A percentile compares a stretch with the other conserved stretches of the same genome.
phyloP scores from a whole-genome alignment of 192 early-diverging fungal genomes.

The Phlyctochytrium planicorne region DNA sequence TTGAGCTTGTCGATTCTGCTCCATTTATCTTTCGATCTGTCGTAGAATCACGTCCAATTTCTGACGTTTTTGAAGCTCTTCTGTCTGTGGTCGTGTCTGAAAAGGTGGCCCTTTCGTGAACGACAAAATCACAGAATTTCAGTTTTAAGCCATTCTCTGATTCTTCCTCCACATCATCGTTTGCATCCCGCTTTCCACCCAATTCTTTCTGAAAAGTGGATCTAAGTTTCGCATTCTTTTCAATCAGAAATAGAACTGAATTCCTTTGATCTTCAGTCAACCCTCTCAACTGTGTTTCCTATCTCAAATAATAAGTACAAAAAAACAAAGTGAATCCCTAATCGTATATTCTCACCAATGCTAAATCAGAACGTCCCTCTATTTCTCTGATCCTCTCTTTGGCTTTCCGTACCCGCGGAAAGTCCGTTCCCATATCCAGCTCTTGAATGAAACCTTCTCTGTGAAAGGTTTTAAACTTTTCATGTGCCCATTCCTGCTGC shows the following conservation, averaged over 20 bases:
- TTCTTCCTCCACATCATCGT: no score
- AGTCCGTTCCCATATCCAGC: constrained; percentile 2
- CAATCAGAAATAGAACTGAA: constrained; percentile 6
- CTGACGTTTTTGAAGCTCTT: no score
- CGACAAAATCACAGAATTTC: no score
- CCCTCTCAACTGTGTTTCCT: constrained; percentile 16
- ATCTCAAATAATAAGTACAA: neutral
- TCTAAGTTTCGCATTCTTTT: constrained; percentile 10
- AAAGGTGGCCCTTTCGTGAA: no score
- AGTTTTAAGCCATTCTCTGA: no score
- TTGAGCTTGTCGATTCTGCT: no score
- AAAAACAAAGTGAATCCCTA: constrained; percentile 16
- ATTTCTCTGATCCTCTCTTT: constrained; percentile 8
- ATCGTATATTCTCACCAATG: no score
- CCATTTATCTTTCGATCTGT: no score
- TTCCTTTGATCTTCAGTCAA: constrained; percentile 16
- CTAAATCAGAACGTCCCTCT: constrained; percentile 9
- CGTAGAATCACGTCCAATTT: no score
- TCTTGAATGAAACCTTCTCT: neutral
- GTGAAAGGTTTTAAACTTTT: neutral
- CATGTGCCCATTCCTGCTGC: neutral
- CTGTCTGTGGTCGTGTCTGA: no score
- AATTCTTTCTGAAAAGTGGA: no score
- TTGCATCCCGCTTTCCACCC: no score
- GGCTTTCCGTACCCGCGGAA: constrained; percentile 18